Evolutionary conservation across 2,329 filamentous ascomycete species (phyloP).

Genomic region (Cladosporium sp.): DNA sequence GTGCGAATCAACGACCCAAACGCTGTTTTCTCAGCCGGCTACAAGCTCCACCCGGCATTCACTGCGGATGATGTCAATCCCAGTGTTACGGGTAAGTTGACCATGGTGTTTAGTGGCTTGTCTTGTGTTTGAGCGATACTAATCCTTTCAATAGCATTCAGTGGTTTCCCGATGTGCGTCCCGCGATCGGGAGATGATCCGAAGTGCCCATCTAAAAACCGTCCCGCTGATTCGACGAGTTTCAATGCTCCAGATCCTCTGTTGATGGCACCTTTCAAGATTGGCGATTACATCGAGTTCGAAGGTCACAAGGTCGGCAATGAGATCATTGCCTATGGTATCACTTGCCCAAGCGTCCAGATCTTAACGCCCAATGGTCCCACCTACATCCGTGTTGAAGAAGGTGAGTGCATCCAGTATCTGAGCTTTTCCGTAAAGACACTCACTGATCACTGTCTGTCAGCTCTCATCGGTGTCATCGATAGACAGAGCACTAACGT

Average conservation of each 20-base stretch:
- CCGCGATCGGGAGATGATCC: conserved; percentile 42
- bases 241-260: conserved; percentile 40
- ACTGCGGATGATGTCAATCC: conserved; percentile 53
- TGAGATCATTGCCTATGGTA: conserved; percentile 42
- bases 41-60: conserved; percentile 43
- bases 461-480: conserved; percentile 42
- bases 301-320: conserved; percentile 38
- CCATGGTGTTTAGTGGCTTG: neutral
- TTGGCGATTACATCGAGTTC: conserved; percentile 46
- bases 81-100: conserved; percentile 38
- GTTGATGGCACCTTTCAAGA: conserved; percentile 43
- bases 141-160: conserved; percentile 36
- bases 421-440: neutral
- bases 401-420: conserved; percentile 22
- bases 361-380: conserved; percentile 36
- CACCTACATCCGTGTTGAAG: conserved; percentile 46
- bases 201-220: conserved; percentile 42
- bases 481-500: conserved; percentile 36
- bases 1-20: conserved; percentile 29
- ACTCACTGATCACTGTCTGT: neutral
- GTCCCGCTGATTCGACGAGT: conserved; percentile 32
- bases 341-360: conserved; percentile 43
- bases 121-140: neutral
- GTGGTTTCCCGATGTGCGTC: conserved; percentile 57
- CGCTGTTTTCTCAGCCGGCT: conserved; percentile 30